phyloP scores from a whole-genome alignment of 345 rosid genomes.

The Aegle marmelos region DNA sequence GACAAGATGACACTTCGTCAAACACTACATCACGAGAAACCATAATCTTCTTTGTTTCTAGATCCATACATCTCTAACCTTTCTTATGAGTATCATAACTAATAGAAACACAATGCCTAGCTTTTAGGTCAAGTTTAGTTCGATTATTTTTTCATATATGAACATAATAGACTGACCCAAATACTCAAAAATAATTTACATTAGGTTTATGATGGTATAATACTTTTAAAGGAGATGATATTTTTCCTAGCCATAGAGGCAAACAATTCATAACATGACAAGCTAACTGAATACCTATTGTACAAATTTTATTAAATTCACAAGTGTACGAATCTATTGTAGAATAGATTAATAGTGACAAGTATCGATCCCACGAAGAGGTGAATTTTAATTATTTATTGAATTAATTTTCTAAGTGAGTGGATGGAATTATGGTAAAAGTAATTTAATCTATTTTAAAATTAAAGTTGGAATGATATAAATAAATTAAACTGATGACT shows the following conservation, averaged over 20 bases:
- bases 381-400: too few relatives aligned
- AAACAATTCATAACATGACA: background rate
- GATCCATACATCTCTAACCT: constrained; percentile 22
- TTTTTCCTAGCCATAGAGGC: background rate
- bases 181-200: constrained; percentile 9
- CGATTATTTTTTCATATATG: background rate
- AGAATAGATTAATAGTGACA: too few relatives aligned
- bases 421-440: too few relatives aligned
- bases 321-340: too few relatives aligned
- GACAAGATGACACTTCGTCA: constrained; percentile 14
- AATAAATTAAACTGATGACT: too few relatives aligned
- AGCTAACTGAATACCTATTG: background rate
- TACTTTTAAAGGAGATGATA: background rate
- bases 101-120: constrained; percentile 12
- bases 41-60: background rate
- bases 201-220: constrained; percentile 1
- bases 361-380: too few relatives aligned
- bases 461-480: too few relatives aligned
- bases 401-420: too few relatives aligned
- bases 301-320: too few relatives aligned
- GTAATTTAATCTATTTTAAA: too few relatives aligned
- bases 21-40: constrained; percentile 18
- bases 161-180: constrained; percentile 16
- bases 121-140: constrained; percentile 16
- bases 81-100: constrained; percentile 21